Evolutionary conservation across 2,329 filamentous ascomycete genomes (phyloP).

Genomic region (Fusarium subtropicale): DNA sequence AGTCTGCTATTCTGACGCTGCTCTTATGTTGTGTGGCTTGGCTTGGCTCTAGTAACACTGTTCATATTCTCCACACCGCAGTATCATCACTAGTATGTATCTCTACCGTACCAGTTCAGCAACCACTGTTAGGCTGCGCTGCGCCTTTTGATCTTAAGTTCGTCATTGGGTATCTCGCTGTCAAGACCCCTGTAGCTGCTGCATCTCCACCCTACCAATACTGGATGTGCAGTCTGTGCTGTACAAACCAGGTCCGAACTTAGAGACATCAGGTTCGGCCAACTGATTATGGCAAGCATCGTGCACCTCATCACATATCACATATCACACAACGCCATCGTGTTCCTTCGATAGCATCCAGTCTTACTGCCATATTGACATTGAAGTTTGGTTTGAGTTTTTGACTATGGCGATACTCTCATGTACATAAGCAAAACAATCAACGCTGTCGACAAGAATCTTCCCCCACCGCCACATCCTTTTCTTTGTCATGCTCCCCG

Average conservation of each 20-base stretch:
- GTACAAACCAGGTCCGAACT: neutral
- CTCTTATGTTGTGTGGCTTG: neutral
- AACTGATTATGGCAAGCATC: neutral
- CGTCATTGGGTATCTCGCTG: conserved; percentile 18
- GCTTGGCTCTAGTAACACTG: conserved; percentile 3
- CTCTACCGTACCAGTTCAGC: neutral
- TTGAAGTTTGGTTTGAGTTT: neutral
- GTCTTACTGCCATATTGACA: conserved; percentile 8
- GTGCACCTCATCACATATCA: neutral
- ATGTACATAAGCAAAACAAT: conserved; percentile 27
- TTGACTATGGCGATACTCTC: conserved; percentile 25
- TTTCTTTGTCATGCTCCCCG: conserved; percentile 13
- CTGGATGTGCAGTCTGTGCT: neutral
- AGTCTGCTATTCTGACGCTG: neutral
- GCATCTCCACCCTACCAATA: conserved; percentile 2
- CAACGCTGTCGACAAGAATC: conserved; percentile 16
- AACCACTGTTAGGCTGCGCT: conserved; percentile 6
- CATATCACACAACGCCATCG: neutral
- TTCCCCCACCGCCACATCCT: conserved; percentile 22
- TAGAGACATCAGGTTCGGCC: neutral
- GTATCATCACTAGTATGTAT: neutral
- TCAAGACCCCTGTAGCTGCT: neutral
- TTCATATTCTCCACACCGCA: neutral
- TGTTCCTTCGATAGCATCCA: neutral
- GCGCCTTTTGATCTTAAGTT: conserved; percentile 9